A percentile compares a stretch with the other conserved stretches of the same genome.
phyloP scores from a whole-genome alignment of 345 rosid species.

The Hibiscus tridactylites region DNA sequence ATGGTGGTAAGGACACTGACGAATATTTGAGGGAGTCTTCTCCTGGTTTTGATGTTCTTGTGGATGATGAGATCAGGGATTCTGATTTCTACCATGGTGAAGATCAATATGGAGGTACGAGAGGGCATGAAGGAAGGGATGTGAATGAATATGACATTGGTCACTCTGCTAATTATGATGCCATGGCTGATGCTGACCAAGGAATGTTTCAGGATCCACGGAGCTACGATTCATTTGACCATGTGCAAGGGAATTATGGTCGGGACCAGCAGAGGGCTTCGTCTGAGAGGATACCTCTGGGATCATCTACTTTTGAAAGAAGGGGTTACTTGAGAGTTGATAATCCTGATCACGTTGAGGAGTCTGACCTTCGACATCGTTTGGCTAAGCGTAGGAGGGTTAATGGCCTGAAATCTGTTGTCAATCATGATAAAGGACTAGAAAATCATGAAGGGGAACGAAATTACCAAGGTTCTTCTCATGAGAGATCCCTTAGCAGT shows the following conservation, averaged over 20 bases:
- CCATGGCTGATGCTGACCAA: constrained; percentile 34
- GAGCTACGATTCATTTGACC: constrained; percentile 42
- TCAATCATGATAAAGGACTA: constrained; percentile 41
- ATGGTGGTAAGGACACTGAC: constrained; percentile 56
- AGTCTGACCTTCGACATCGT: constrained; percentile 60
- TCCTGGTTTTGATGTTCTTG: constrained; percentile 97
- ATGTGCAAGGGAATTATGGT: constrained; percentile 39
- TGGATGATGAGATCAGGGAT: constrained; percentile 66
- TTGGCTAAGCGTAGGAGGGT: constrained; percentile 61
- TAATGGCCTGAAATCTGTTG: constrained; percentile 59
- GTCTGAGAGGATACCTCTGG: constrained; percentile 37
- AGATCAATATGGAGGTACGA: constrained; percentile 50
- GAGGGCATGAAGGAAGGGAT: constrained; percentile 50
- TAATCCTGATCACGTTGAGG: constrained; percentile 39
- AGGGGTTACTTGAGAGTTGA: constrained; percentile 38
- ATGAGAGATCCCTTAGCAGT: constrained; percentile 42
- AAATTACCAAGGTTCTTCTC: constrained; percentile 28
- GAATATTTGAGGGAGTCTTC: constrained; percentile 73
- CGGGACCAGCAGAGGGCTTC: constrained; percentile 51
- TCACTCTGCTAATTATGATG: constrained; percentile 35
- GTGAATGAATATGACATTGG: constrained; percentile 43
- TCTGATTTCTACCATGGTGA: constrained; percentile 61
- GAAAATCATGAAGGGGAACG: constrained; percentile 35
- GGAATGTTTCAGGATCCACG: constrained; percentile 37
- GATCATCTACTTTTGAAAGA: constrained; percentile 40